These are phyloP conservation scores for Naumovozyma dairenensis DNA, from an alignment of 805 yeast genomes.

Conservation along the genomic window DNA sequence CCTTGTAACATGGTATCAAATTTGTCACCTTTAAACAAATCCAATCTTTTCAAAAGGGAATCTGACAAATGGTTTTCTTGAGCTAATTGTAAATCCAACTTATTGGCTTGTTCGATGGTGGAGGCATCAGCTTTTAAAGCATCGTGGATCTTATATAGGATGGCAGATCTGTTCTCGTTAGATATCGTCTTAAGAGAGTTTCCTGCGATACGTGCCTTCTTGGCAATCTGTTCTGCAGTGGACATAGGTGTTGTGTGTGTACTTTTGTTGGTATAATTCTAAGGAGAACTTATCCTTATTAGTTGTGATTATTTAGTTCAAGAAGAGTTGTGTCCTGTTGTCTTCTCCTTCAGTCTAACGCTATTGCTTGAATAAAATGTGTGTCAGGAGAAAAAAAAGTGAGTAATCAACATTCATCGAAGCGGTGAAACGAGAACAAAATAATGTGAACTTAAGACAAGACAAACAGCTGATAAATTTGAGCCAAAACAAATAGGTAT, in stretches of 20 bases:
- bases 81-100: constrained; percentile 65
- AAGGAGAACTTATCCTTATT: no score
- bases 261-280: no score
- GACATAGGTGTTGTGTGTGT: constrained; percentile 7
- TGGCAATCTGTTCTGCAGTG: constrained; percentile 61
- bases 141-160: constrained; percentile 64
- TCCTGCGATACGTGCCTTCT: constrained; percentile 72
- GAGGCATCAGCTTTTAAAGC: constrained; percentile 51
- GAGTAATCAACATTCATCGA: no score
- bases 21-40: constrained; percentile 71
- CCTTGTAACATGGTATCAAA: constrained; percentile 94
- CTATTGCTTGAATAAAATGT: no score
- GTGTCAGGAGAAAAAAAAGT: no score
- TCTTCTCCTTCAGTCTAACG: no score
- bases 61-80: constrained; percentile 47
- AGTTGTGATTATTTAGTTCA: no score
- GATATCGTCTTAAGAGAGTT: constrained; percentile 69
- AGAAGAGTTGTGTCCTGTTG: no score
- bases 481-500: no score
- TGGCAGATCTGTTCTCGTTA: constrained; percentile 61
- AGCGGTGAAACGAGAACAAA: no score
- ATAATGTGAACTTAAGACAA: no score
- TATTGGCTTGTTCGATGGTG: constrained; percentile 62
- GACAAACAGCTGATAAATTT: no score
- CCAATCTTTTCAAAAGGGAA: constrained; percentile 75